Base-by-base conservation (phyloP, 1,284 basidiomycete species). In the Sanghuangporus baumii region DNA sequence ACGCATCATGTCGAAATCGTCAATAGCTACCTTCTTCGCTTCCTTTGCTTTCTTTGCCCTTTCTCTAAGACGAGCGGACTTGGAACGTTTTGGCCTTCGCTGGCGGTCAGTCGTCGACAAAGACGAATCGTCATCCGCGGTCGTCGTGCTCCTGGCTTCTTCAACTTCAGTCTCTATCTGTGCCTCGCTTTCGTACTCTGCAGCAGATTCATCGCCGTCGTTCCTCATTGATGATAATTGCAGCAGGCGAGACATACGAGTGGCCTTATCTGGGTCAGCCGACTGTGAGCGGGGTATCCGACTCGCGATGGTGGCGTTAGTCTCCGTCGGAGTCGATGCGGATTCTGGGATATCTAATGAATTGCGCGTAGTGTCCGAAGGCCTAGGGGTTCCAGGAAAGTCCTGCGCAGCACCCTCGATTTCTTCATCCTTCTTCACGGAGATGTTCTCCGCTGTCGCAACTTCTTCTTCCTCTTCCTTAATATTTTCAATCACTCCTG, bases 1-100 rank as follows among this genome's bases (percentile, higher is more conserved):
- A 26, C 94, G 84, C 81, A 97, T 89, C 83, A 98, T 93, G 76
- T 98, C 93, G 74, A 98, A 98, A 76, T 98, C 95, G 69, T 94
- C 85, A 65, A 98, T 82, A 52, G 79, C 78, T 37, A 91, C 89
- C 73, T 91, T 91, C 62, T 85, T 81, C 62, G 83, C 79, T 8
- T 81, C 78, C 65, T 84, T 86, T 70, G 78, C 81, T 71, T 75
- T 76, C 58, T 69, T 67, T 66, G 78, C 76, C 71, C 79, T 77
- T 63, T 66, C 65, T 40, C 73, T 78, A 16, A 81, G 83, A 62
- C 79, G 78, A 48, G 73, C 76, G 6, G 84, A 84, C 67, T 79
- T 78, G 38, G 82, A 80, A 16, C 82, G 81, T 68, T 56, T 60
- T 16, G 86, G 87, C 75, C 85, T 88, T 54, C 82, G 79, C 47